Base-by-base conservation (phyloP, 2,329 filamentous ascomycete genomes). In the Talaromyces sp. region DNA sequence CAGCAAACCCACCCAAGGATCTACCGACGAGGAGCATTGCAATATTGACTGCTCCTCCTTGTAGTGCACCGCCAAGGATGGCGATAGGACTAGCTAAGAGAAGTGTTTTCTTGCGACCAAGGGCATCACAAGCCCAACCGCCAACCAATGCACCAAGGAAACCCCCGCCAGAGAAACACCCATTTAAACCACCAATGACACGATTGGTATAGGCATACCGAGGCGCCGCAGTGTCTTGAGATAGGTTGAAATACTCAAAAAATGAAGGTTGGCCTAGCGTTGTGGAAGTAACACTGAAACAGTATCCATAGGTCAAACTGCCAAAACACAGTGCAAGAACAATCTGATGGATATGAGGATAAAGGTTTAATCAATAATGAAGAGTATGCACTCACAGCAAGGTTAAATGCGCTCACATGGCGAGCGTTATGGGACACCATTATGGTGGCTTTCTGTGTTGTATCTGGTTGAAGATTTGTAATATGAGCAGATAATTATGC, bases 121-220 rank as follows among this genome's bases (percentile, higher is more conserved):
- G 57, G 32, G 27, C 61, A 56, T 65, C 60, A 53, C 62, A 62
- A 24, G 61, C 58, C 60, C 64, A 65, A 52, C 58, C 61, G 38
- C 57, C 64, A 29, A 62, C 58, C 27, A 62, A 55, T 56, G 62
- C 55, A 38, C 64, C 64, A 29, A 65, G 52, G 27, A 62, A 52
- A 11, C 60, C 62, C 24, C 60, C 60, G 6, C 51, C 58, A 8
- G 64, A 61, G 54, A 63, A 65, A 7, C 58, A 50, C 17, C 62
- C 62, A 58, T 63, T 63, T 17, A 54, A 8, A 7, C 21, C 35
- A 26, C 51, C 58, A 43, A 55, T 55, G 2, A 59, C 41, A 14
- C n/a, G 17, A 59, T 59, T 59, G n/a, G 50, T 59, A 31, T 32
- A 59, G n/a, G 24, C 35, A 49, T 59, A 59, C 53, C 7, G 26